Evolutionary conservation across 2,329 filamentous ascomycete genomes (phyloP).

Genomic region (Hymenoscyphus fructigenus): DNA sequence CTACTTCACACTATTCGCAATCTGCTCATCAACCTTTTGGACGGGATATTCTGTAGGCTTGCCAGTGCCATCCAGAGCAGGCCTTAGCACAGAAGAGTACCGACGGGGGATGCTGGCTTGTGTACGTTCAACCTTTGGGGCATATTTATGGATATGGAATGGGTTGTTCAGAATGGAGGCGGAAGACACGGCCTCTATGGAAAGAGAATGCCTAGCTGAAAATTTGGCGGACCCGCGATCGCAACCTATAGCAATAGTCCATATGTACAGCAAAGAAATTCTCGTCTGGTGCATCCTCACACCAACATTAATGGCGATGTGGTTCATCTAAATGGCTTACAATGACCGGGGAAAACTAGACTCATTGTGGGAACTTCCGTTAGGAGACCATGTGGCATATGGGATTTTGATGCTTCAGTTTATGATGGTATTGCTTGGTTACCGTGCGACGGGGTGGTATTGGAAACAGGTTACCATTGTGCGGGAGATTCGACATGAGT

Average conservation of each 20-base stretch:
- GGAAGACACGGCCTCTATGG: not conserved
- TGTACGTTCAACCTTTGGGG: not conserved
- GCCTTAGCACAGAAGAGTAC: not conserved
- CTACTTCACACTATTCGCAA: not conserved
- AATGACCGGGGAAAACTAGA: not conserved
- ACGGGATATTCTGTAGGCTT: not conserved
- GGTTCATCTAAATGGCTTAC: not conserved
- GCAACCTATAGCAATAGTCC: not conserved
- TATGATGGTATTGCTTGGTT: not conserved
- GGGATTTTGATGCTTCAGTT: no score
- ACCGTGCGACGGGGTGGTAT: not conserved
- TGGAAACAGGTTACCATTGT: not conserved
- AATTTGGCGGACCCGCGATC: not conserved
- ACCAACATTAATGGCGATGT: not conserved
- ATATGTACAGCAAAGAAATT: not conserved
- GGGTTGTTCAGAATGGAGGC: not conserved
- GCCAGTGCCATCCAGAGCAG: not conserved
- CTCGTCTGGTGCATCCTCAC: not conserved
- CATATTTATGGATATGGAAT: not conserved
- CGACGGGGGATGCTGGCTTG: not conserved
- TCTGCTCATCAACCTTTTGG: not conserved
- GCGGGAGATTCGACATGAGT: not conserved
- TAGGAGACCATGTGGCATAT: no score
- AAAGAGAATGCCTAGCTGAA: not conserved
- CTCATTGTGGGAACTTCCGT: not conserved